phyloP scores from a whole-genome alignment of 495 filamentous ascomycete species.

The Aspergillus sclerotiicarbonarius region DNA sequence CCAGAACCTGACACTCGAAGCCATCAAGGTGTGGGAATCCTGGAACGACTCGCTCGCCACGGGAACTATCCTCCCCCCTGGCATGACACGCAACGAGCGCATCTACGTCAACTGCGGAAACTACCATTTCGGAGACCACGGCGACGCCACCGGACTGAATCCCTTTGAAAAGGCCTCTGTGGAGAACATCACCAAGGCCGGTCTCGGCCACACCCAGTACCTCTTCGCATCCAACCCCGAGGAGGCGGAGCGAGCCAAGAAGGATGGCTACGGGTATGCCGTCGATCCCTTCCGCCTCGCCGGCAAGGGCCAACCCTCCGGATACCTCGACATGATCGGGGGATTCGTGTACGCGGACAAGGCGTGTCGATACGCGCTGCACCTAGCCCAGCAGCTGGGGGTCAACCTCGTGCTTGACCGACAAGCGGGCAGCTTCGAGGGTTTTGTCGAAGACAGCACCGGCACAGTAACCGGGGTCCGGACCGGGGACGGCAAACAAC shows the following conservation, averaged over 20 bases:
- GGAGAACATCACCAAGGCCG: constrained; percentile 31
- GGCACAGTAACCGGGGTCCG: constrained; percentile 23
- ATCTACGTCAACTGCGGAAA: constrained; percentile 37
- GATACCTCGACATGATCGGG: constrained; percentile 37
- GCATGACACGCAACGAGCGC: constrained; percentile 26
- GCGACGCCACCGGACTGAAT: constrained; percentile 18
- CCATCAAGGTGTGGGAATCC: constrained; percentile 33
- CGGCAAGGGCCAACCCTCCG: constrained; percentile 10
- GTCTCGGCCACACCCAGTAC: constrained; percentile 31
- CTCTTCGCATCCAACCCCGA: constrained; percentile 22
- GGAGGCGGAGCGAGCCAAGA: constrained; percentile 27
- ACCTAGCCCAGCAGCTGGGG: constrained; percentile 32
- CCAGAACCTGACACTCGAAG: constrained; percentile 41
- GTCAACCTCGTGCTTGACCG: constrained; percentile 33
- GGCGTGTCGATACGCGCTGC: constrained; percentile 39
- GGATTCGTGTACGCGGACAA: constrained; percentile 43
- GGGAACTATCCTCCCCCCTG: constrained; percentile 26
- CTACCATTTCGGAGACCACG: constrained; percentile 19
- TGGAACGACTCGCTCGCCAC: constrained; percentile 40
- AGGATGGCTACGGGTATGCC: constrained; percentile 27
- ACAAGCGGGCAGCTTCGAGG: constrained; percentile 20
- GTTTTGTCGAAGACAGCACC: constrained; percentile 18
- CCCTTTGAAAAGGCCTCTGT: constrained; percentile 33
- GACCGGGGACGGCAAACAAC: constrained; percentile 32
- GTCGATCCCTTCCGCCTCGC: constrained; percentile 29